Evolutionary conservation across 208 protist genomes (phyloP).

Genomic region (Acanthamoeba royreba): DNA sequence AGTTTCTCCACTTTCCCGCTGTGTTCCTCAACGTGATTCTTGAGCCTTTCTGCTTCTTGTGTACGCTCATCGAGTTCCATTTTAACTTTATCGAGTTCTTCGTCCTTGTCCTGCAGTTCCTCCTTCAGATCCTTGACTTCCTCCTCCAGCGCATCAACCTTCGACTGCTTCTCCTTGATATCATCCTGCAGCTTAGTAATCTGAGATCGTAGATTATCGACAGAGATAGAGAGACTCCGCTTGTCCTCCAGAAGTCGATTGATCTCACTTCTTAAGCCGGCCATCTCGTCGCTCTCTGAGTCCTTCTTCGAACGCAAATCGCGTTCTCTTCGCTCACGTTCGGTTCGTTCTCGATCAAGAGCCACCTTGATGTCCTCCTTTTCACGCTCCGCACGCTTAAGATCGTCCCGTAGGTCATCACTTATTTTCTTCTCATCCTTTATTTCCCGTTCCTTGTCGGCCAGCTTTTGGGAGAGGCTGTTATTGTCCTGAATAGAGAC

Average conservation of each 20-base stretch:
- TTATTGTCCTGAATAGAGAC: slow-evolving; percentile 33
- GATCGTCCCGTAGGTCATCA: not conserved
- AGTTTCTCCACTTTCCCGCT: not conserved
- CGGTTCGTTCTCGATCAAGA: not conserved
- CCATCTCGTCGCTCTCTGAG: not conserved
- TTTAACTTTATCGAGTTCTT: not conserved
- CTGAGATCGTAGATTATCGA: not conserved
- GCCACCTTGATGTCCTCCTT: not conserved
- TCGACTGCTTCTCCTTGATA: not conserved
- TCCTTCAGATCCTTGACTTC: slow-evolving; percentile 16
- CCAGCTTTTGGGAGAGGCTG: not conserved
- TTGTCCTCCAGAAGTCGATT: slow-evolving; percentile 12
- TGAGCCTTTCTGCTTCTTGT: not conserved
- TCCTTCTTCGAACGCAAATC: not conserved
- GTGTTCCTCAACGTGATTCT: not conserved
- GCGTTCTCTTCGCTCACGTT: not conserved
- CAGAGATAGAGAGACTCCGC: not conserved
- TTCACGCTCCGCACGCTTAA: not conserved
- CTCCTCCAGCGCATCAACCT: not conserved
- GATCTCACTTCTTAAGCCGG: not conserved
- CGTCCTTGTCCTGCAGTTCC: not conserved
- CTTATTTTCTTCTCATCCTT: not conserved
- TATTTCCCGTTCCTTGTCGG: not conserved
- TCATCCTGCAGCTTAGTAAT: not conserved
- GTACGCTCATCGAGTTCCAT: not conserved